Evolutionary conservation across 768 basidiomycete species (phyloP), one percentile per base, ranked within the genome.

Genomic region (Mycena floridula): DNA sequence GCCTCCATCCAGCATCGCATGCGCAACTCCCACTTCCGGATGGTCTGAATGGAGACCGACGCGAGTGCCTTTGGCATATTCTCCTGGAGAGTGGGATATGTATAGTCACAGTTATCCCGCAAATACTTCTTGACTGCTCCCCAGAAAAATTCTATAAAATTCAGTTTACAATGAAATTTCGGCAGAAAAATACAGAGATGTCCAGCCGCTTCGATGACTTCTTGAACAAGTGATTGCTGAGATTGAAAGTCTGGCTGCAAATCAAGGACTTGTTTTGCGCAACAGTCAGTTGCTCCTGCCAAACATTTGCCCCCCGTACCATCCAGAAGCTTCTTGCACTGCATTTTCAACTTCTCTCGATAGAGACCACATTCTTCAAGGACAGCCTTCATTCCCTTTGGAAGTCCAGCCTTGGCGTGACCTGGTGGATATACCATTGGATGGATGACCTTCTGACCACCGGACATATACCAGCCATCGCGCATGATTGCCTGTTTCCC

Each of bases 331-430:
- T n/a, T n/a, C 32, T 53, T 38, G 46, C 57, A 51, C 44, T 62
- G 40, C 44, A 44, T 43, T n/a, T 23, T 42, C 13, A 57, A 45
- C 6, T 47, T 39, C 2, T 20, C 15, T 3, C 43, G 43, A 49
- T 50, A 59, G 3, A 63, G 43, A 4, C 60, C 54, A 25, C 50
- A 48, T 44, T 65, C 61, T 16, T 38, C 7, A 5, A 65, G 54
- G n/a, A 65, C 44, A 3, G 32, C 32, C 35, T 55, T 50, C 51
- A 68, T 68, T 1, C 66, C 66, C 30, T 67, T 67, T 4, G 60
- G 60, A 26, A 45, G 13, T 0, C 49, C 25, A n/a, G 48, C 49
- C 24, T 50, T 42, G 16, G 54, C 57, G 41, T 65, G 58, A 37
- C 56, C 27, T 3, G 42, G 26, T 3, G 55, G 54, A 39, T 54